Percentiles rank a stretch among this genome's conserved stretches.
Conservation (phyloP, 23 red algal species). For the Agarophyton chilense region DNA sequence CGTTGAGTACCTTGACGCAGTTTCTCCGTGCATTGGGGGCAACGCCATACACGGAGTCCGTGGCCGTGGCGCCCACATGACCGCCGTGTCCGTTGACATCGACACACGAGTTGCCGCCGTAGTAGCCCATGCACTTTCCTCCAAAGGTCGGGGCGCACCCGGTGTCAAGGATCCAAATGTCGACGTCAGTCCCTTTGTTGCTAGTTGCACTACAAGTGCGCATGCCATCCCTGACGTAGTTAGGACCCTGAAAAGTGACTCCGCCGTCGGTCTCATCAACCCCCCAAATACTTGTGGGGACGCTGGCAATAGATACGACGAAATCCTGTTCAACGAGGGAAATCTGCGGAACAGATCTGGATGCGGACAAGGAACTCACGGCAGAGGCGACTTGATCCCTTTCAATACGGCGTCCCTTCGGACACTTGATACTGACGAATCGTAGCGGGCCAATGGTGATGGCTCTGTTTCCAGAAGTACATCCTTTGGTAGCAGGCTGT, state of each 20-base stretch:
- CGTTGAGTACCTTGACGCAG: slow-evolving; percentile 39
- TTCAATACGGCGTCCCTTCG: not conserved
- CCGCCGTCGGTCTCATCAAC: slow-evolving; percentile 45
- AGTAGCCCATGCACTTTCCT: slow-evolving; percentile 20
- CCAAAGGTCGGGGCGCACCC: slow-evolving; percentile 34
- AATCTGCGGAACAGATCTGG: not conserved
- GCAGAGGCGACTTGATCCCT: not conserved
- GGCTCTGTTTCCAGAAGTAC: not conserved
- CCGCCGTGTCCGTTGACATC: slow-evolving; percentile 40
- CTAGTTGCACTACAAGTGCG: slow-evolving; percentile 16
- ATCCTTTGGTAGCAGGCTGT: not conserved
- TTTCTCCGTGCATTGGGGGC: not conserved
- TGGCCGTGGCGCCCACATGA: slow-evolving; percentile 35
- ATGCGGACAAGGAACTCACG: not conserved
- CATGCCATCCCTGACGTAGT: not conserved
- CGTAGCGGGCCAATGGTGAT: not conserved
- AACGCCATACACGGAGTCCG: slow-evolving; percentile 11
- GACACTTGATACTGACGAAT: slow-evolving; percentile 16
- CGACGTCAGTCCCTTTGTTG: slow-evolving; percentile 22
- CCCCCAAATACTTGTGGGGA: slow-evolving; percentile 12
- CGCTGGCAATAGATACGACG: not conserved
- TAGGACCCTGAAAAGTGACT: not conserved
- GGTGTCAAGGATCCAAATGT: slow-evolving; percentile 43
- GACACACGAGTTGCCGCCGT: slow-evolving; percentile 15
- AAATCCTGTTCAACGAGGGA: slow-evolving; percentile 18